Base-by-base conservation (phyloP, 208 protist species). In the Novymonas esmeraldas region DNA sequence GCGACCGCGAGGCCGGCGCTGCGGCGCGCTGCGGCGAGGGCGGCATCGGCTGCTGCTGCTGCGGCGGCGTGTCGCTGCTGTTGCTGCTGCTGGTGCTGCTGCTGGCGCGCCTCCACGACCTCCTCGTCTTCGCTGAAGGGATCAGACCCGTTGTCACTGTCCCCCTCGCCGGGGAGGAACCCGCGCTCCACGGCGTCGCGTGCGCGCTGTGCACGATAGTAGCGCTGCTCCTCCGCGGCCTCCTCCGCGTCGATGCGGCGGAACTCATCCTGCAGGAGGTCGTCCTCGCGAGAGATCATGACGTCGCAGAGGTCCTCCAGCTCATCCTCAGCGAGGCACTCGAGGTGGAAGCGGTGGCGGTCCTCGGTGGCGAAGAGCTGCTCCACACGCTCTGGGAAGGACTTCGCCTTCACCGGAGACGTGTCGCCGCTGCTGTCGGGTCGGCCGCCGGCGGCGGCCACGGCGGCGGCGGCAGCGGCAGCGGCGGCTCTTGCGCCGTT, bases 251-350 rank as follows among this genome's bases (percentile, higher is more conserved):
- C 70, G 45, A 78, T 72, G 60, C 67, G 69, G 49, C 56, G 57
- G 60, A 85, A 69, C 45, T 82, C 72, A 46, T 77, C 70, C 38
- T 82, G 66, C 13, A 79, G 57, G 13, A 82, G 64, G 18, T 70
- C 55, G 54, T 77, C 72, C 36, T 85, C 80, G 16, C 72, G 56
- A 7, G 79, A 56, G 16, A 85, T 70, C 80, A 85, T 82, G 2
- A 67, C 50, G 36, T 85, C 80, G 52, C 80, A 85, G 13, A 85
- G 67, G 11, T 76, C 61, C 26, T 79, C 72, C 50, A 82, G 34
- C 39, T 67, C 69, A 26, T 61, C 64, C 31, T 70, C 51, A 10
- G 67, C 79, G 51, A 76, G 39, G 39, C 70, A 62, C 62, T 76
- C 75, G 11, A 85, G 58, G 10, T 78, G 55, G 22, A 72, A 73